A percentile compares a stretch with the other conserved stretches of the same genome.
Conservation (phyloP, 208 protist genomes). For the Leishmania aethiopica region DNA sequence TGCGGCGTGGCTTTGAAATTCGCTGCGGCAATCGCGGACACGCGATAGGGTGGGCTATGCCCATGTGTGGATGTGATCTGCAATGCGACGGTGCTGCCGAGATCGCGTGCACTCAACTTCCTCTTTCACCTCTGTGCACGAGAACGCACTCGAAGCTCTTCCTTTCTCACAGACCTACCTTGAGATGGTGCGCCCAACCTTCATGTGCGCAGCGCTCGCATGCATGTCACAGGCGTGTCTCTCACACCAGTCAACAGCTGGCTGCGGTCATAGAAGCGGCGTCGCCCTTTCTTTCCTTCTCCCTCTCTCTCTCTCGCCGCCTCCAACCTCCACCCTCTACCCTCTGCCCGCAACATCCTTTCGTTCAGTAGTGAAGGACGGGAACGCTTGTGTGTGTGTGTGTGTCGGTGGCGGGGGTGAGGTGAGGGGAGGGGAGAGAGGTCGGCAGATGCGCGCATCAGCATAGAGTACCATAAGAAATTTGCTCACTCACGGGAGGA, state of each 20-base stretch:
- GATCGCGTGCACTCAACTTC: neutral
- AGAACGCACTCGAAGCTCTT: neutral
- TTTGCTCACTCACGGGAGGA: neutral
- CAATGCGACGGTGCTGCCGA: neutral
- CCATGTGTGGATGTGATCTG: neutral
- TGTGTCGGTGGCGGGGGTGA: neutral
- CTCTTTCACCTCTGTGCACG: neutral
- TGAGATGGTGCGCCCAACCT: neutral
- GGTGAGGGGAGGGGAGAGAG: neutral
- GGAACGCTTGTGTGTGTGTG: constrained; percentile 1
- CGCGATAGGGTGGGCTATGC: neutral
- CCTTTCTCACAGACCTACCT: neutral
- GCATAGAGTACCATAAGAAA: neutral
- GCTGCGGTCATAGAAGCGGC: constrained; percentile 1
- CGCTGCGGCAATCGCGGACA: neutral
- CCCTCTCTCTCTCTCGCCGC: neutral
- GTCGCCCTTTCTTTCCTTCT: neutral
- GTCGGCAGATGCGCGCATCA: neutral
- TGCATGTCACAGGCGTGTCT: neutral
- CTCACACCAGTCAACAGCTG: neutral
- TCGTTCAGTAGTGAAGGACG: neutral
- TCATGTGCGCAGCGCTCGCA: neutral
- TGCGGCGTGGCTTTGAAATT: neutral
- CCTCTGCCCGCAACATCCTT: neutral
- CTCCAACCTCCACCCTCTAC: neutral